Evolutionary conservation across 257 asterid species (phyloP).

Genomic region (Nicotiana benthamiana): DNA sequence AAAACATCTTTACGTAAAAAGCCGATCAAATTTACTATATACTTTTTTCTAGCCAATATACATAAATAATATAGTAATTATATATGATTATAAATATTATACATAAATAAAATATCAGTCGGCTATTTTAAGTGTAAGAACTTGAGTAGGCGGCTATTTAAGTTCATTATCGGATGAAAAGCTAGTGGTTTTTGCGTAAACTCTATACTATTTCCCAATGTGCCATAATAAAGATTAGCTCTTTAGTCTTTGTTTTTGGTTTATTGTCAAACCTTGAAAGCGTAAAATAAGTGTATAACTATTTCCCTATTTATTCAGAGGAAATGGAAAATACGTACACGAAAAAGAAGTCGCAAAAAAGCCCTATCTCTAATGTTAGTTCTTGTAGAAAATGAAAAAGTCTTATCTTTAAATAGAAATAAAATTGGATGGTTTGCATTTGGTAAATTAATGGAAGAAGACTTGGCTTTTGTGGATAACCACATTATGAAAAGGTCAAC

Average conservation of each 20-base stretch:
- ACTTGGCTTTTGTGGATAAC: conserved; percentile 11
- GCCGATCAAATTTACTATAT: too few species aligned
- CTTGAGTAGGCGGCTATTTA: too few species aligned
- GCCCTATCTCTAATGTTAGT: too few species aligned
- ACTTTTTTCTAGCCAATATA: too few species aligned
- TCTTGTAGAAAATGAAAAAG: not conserved
- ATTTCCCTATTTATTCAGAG: not conserved
- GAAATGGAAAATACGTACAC: not conserved
- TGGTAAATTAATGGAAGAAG: conserved; percentile 10
- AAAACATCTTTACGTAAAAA: too few species aligned
- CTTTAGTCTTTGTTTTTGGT: not conserved
- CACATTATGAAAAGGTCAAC: conserved; percentile 14
- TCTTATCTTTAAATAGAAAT: not conserved
- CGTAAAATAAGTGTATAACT: too few species aligned
- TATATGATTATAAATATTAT: too few species aligned
- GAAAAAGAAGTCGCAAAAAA: not conserved
- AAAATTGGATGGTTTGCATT: not conserved
- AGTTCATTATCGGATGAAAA: too few species aligned
- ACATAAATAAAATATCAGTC: too few species aligned
- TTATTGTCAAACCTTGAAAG: not conserved
- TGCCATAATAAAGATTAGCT: not conserved
- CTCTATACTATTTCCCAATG: not conserved
- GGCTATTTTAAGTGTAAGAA: too few species aligned
- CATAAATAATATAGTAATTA: too few species aligned
- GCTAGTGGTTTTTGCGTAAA: too few species aligned